Base-by-base conservation (phyloP, 2,329 filamentous ascomycete species). In the Colletotrichum nymphaeae region DNA sequence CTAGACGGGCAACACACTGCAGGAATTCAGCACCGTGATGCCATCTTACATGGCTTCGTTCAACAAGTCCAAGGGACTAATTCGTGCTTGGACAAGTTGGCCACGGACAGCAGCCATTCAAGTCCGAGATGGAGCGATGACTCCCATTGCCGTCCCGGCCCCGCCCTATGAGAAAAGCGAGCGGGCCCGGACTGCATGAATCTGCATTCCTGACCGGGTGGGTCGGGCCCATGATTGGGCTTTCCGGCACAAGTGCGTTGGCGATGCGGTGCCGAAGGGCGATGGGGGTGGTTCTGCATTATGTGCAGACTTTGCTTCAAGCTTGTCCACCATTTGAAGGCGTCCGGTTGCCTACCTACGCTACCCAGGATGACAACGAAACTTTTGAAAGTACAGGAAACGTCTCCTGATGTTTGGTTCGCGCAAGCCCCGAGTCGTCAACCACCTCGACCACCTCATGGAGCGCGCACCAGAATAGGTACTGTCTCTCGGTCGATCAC, bases 171-270 rank as follows among this genome's bases (percentile, higher is more conserved):
- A 75, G 71, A 76, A 67, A 30, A 62, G 68, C 46, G 72, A 57
- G 67, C 63, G 75, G 63, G 46, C 63, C 70, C 67, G 65, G 69
- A 71, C 66, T 78, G 78, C 78, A 80, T 65, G 69, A 75, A 67
- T 70, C 74, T 78, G 75, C 77, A 78, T 77, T 77, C 74, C 75
- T 75, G 56, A 69, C 67, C 74, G 64, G 68, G 75, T 58, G 67
- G 74, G 74, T 76, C 77, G 77, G 75, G 77, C 75, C 49, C 74
- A 74, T 73, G 76, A 75, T 76, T 74, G 73, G 74, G 69, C 60
- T 73, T 63, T 55, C 52, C 62, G 56, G 75, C 56, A 12, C 55
- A 63, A 62, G 65, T 76, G 75, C 70, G 77, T 66, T 77, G 76
- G 37, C 37, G 37, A 42, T 42, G 76, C 71, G 74, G 74, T 73